Evolutionary conservation across 768 basidiomycete species (phyloP), one percentile per base, ranked within the genome.

Genomic region (Kwoniella shandongensis): DNA sequence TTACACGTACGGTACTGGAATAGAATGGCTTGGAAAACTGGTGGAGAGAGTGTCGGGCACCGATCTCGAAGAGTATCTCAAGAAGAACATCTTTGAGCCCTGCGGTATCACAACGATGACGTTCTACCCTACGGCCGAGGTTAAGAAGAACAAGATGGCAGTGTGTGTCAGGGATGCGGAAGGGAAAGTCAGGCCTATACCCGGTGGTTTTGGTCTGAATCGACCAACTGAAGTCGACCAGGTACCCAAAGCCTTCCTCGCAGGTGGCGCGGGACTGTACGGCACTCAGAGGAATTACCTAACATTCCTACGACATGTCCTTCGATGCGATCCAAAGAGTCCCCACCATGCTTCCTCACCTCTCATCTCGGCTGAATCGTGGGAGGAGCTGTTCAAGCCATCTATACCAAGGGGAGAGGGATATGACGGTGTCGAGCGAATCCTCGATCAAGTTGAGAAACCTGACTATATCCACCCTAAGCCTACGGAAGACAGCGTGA

Each of bases 1-100:
- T 1, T 71, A 54, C 52, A 26, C 18, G 1, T 77, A 77, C 63
- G 59, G 65, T n/a, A 39, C 48, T 1, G 46, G 49, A 10, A 66
- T 72, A 41, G 76, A 77, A 42, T 76, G 72, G 70, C 63, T 66
- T 10, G 68, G 72, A 2, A 62, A 69, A 6, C 52, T 75, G 41
- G 61, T 77, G 41, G 63, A 72, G 44, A 53, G 67, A 5, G 59
- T 70, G 4, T 63, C 62, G 12, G 71, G 70, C 0, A 23, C 67
- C 13, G 41, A 58, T 1, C 62, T 77, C n/a, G 73, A 72, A 27
- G 63, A 67, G 0, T 77, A 70, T 58, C 60, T 77, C 44, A 60
- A 72, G 49, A 39, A 69, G 39, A 32, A 75, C 50, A 61, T 78
- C 54, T 77, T 76, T 57, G 45, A 48, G 44, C 77, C 76, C 1